Evolutionary conservation across 345 rosid genomes (phyloP), one percentile per base, ranked within the genome.

Genomic region (Corymbia maculata): DNA sequence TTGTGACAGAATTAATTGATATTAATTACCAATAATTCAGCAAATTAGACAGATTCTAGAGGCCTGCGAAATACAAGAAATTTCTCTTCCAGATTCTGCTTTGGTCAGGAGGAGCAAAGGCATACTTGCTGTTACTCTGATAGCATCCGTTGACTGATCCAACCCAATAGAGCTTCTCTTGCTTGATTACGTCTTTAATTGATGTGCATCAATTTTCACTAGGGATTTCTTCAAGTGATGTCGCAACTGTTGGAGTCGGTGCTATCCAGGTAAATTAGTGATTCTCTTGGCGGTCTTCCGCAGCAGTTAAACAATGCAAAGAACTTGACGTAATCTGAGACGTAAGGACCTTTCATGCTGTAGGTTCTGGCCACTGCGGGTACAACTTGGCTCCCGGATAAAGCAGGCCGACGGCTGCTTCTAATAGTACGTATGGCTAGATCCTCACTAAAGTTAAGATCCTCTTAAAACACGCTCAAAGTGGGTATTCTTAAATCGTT

Each of bases 381-480:
- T 53, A 92, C 97, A 50, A 95, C 98, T 59, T 98, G 99, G 98
- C 93, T 98, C 91, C 91, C 92, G 79, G 99, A 98, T 90, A 94
- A 89, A 93, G 89, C 96, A 85, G 99, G 99, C 85, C 98, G 99
- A 88, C 92, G 98, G 88, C 87, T 98, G 89, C 96, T 98, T 51
- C 98, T 98, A 88, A 93, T 94, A 88, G 99, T 98, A 87, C 88
- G 97, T 88, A 82, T 51, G 49, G 70, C 85, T 87, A 85, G 42
- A 79, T 86, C 57, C 52, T 79, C 80, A 61, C 44, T 68, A 30
- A 16, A 30, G 44, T 68, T 32, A 68, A 68, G 44, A 15, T 68
- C 9, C 36, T 68, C 6, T 30, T 2, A 8, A 85, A 50, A n/a
- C 51, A 49, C 13, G 47, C 86, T 51, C 42, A 52, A 42, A 85